These are phyloP conservation scores for Alternaria dauci DNA, from an alignment of 2,329 filamentous ascomycete genomes.

Conservation along the genomic window DNA sequence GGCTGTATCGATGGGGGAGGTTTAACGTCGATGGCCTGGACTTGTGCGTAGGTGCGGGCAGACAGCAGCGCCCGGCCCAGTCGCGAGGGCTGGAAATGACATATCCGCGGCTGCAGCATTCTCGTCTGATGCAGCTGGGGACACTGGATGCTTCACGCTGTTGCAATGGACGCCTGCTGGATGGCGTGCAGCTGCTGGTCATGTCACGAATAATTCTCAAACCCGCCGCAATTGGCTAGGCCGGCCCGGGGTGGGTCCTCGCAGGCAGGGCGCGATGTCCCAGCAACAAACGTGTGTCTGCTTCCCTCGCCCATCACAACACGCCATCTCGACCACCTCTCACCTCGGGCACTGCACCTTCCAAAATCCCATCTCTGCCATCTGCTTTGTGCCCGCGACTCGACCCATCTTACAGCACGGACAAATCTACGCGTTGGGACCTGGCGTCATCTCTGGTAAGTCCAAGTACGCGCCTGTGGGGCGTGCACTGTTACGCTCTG, in stretches of 20 bases:
- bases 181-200: slow-evolving; percentile 32
- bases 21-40: slow-evolving; percentile 46
- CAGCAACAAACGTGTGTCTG: slow-evolving; percentile 28
- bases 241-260: slow-evolving; percentile 19
- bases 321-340: slow-evolving; percentile 12
- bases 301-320: slow-evolving; percentile 26
- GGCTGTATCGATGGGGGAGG: slow-evolving; percentile 45
- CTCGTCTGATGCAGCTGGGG: slow-evolving; percentile 15
- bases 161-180: slow-evolving; percentile 29
- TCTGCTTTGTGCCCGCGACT: slow-evolving; percentile 7
- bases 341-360: slow-evolving; percentile 23
- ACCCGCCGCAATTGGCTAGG: slow-evolving; percentile 38
- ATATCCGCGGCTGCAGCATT: slow-evolving; percentile 74
- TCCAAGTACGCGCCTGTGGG: slow-evolving; percentile 45
- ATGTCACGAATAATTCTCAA: slow-evolving; percentile 44
- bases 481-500: slow-evolving; percentile 38
- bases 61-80: slow-evolving; percentile 58
- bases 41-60: slow-evolving; percentile 63
- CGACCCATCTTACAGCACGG: slow-evolving; percentile 8
- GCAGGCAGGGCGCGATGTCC: slow-evolving; percentile 25
- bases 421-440: slow-evolving; percentile 35
- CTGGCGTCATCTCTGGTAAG: slow-evolving; percentile 36
- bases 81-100: slow-evolving; percentile 61
- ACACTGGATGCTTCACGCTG: slow-evolving; percentile 22
- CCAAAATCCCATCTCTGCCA: background rate